Evolutionary conservation across 257 asterid species (phyloP), one percentile per base, ranked within the genome.

Genomic region (Lantana camara): DNA sequence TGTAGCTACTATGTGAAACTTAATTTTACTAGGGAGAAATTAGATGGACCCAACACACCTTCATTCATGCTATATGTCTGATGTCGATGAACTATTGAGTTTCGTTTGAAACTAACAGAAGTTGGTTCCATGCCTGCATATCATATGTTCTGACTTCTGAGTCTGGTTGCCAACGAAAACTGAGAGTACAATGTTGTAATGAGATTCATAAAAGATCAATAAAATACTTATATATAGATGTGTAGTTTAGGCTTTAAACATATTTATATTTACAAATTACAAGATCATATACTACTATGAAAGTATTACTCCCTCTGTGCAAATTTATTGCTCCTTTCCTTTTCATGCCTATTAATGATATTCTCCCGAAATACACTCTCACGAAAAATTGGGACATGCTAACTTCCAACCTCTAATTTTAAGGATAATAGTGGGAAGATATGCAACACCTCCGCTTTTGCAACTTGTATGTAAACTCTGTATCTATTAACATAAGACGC

Each of bases 71-170:
- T 49, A 64, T 47, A 4, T 34, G 40, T 13, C 46, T 59, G 59
- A 40, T 71, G 47, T 64, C 37, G 64, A 52, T 70, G 30, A 66
- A 46, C 24, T 27, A 62, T 57, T 30, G 61, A 52, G 37, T 20
- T 50, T 62, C 32, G 57, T 58, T 61, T 27, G 45, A 37, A 40
- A 61, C 60, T 58, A 55, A 49, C 30, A 34, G 55, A 27, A 13
- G 6, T 14, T 54, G 30, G 23, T 55, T 40, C 60, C 32, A 48
- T 19, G 4, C 59, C 47, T 7, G n/a, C 55, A 20, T 44, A 48
- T 38, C 29, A 53, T 16, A 38, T 69, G 44, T 60, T 19, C 9
- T n/a, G n/a, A n/a, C n/a, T n/a, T n/a, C n/a, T n/a, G n/a, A n/a
- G n/a, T n/a, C n/a, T 49, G 34, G n/a, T n/a, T n/a, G n/a, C n/a